Evolutionary conservation across 805 yeast genomes (phyloP).

Genomic region (Tetrapisispora phaffii): DNA sequence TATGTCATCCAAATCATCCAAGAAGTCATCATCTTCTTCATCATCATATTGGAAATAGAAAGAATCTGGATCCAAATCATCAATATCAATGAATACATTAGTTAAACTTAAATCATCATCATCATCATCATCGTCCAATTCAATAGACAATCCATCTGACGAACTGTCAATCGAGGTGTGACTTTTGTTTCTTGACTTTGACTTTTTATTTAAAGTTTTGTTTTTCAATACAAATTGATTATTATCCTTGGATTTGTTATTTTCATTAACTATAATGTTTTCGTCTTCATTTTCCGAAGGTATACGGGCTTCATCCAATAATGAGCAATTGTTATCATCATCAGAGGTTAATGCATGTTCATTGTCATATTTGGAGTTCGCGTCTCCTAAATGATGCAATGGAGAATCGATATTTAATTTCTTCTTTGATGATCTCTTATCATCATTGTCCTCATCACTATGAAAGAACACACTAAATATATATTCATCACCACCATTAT

Average conservation of each 20-base stretch:
- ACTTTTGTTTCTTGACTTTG: neutral
- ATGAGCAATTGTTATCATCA: slow-evolving; percentile 28
- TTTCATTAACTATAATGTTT: slow-evolving; percentile 13
- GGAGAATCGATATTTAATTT: slow-evolving; percentile 17
- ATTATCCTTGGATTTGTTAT: slow-evolving; percentile 17
- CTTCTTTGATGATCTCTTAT: slow-evolving; percentile 3
- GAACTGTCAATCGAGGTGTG: slow-evolving; percentile 1
- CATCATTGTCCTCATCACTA: slow-evolving; percentile 18
- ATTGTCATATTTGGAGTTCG: slow-evolving; percentile 17
- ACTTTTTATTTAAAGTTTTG: slow-evolving; percentile 18
- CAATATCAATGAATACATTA: slow-evolving; percentile 32
- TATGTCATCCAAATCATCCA: slow-evolving; percentile 36
- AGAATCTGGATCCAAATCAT: slow-evolving; percentile 31
- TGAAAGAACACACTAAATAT: slow-evolving; percentile 28
- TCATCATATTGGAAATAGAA: slow-evolving; percentile 28
- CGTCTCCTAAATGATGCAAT: slow-evolving; percentile 14
- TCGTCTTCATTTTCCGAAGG: slow-evolving; percentile 30
- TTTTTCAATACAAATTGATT: slow-evolving; percentile 15
- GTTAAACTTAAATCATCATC: slow-evolving; percentile 33
- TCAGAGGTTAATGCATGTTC: slow-evolving; percentile 16
- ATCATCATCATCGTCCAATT: slow-evolving; percentile 24
- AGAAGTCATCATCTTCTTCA: slow-evolving; percentile 39
- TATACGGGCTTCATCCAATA: slow-evolving; percentile 27
- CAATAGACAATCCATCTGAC: slow-evolving; percentile 8
- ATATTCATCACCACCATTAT: slow-evolving; percentile 25